Evolutionary conservation across 176 grass and related monocot species (phyloP).

Genomic region (Ananas comosus): DNA sequence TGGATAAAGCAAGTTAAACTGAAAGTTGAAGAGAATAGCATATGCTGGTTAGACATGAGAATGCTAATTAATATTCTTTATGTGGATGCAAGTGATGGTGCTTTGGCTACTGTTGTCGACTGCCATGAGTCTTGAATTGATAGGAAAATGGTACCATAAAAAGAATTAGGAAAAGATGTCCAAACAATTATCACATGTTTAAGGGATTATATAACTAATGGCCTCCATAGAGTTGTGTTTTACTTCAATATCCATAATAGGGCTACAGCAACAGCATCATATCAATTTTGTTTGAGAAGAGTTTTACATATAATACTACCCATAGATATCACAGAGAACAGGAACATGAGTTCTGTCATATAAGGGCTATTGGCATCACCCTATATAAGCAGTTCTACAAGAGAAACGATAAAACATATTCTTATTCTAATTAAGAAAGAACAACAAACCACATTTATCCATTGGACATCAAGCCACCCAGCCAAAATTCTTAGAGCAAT

Average conservation of each 20-base stretch:
- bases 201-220: too few relatives aligned
- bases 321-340: too few relatives aligned
- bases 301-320: too few relatives aligned
- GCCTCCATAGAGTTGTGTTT: too few relatives aligned
- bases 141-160: not conserved
- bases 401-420: not conserved
- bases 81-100: not conserved
- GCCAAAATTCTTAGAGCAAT: conserved; percentile 6
- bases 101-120: not conserved
- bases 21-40: not conserved
- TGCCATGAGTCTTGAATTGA: not conserved
- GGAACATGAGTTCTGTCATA: too few relatives aligned
- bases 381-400: not conserved
- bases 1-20: not conserved
- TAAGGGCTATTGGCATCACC: too few relatives aligned
- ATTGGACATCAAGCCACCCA: not conserved
- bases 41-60: not conserved
- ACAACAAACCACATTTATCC: conserved; percentile 14
- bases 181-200: too few relatives aligned
- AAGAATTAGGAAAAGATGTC: too few relatives aligned
- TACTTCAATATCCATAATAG: too few relatives aligned
- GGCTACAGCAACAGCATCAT: too few relatives aligned
- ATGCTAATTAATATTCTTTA: not conserved
- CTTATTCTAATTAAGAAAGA: not conserved
- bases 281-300: too few relatives aligned